Conservation (phyloP, 495 filamentous ascomycete species). For the Penicillium macrosclerotiorum region DNA sequence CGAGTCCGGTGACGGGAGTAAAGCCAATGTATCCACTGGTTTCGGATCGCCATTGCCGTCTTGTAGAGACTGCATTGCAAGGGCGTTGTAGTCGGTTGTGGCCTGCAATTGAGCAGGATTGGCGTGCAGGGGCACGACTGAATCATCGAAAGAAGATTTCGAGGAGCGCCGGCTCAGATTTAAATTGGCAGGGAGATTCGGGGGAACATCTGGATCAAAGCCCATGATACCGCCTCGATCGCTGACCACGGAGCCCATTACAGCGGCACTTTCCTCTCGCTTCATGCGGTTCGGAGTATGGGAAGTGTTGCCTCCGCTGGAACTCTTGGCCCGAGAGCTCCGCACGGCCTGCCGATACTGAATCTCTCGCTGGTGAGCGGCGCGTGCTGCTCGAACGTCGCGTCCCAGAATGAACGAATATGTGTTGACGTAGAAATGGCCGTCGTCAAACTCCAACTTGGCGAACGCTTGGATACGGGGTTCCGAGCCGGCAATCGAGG, state of each 20-base stretch:
- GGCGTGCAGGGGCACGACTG: slow-evolving; percentile 38
- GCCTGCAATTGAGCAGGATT: slow-evolving; percentile 44
- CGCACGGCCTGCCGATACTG: slow-evolving; percentile 43
- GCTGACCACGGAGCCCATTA: slow-evolving; percentile 53
- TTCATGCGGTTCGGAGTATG: slow-evolving; percentile 49
- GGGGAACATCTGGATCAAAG: slow-evolving; percentile 49
- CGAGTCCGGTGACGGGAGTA: slow-evolving; percentile 51
- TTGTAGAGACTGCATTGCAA: slow-evolving; percentile 46
- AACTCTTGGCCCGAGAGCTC: slow-evolving; percentile 44
- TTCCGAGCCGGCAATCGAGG: slow-evolving; percentile 45
- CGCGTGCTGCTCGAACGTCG: slow-evolving; percentile 55
- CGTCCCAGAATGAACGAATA: slow-evolving; percentile 64
- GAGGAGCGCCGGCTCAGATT: slow-evolving; percentile 49
- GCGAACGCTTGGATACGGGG: slow-evolving; percentile 61
- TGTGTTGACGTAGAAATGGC: slow-evolving; percentile 71
- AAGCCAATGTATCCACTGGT: slow-evolving; percentile 39
- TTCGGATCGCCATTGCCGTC: slow-evolving; percentile 38
- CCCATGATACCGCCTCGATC: slow-evolving; percentile 60
- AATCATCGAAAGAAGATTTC: slow-evolving; percentile 41
- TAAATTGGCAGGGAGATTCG: slow-evolving; percentile 37
- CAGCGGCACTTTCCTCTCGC: slow-evolving; percentile 43
- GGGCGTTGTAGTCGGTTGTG: slow-evolving; percentile 46
- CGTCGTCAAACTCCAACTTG: slow-evolving; percentile 69
- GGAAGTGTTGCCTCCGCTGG: slow-evolving; percentile 45
- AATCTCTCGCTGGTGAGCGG: slow-evolving; percentile 48